These are phyloP conservation scores for Streptanthus diversifolius DNA, from an alignment of 345 rosid genomes.

Conservation along the genomic window DNA sequence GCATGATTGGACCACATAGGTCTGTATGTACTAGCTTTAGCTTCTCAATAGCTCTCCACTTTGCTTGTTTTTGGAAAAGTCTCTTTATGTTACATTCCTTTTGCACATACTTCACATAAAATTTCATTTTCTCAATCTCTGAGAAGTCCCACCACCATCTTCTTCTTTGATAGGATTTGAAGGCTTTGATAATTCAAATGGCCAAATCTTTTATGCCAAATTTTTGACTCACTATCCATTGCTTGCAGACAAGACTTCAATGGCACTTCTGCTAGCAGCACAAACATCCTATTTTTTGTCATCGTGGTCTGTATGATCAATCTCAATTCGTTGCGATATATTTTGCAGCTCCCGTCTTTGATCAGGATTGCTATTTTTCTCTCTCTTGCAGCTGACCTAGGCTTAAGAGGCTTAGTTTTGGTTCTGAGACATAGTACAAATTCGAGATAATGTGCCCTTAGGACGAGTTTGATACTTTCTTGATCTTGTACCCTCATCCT, in stretches of 20 bases:
- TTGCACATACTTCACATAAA: background rate
- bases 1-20: too few relatives aligned
- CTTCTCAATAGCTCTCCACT: too few relatives aligned
- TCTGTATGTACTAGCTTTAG: too few relatives aligned
- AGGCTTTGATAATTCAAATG: too few relatives aligned
- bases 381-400: background rate
- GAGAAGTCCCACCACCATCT: background rate
- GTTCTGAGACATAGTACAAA: background rate
- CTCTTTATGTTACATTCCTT: too few relatives aligned
- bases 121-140: background rate
- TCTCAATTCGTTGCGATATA: background rate
- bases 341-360: background rate
- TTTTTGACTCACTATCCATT: background rate
- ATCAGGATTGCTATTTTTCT: background rate
- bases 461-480: background rate
- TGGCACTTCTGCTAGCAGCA: background rate
- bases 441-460: background rate
- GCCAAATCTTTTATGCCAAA: background rate
- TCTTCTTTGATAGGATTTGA: too few relatives aligned
- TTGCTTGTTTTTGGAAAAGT: too few relatives aligned
- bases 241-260: background rate
- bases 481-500: background rate
- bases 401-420: background rate
- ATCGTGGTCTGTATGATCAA: background rate
- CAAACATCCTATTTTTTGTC: background rate